Evolutionary conservation across 1,284 basidiomycete species (phyloP).

Genomic region (Mycena citricolor): DNA sequence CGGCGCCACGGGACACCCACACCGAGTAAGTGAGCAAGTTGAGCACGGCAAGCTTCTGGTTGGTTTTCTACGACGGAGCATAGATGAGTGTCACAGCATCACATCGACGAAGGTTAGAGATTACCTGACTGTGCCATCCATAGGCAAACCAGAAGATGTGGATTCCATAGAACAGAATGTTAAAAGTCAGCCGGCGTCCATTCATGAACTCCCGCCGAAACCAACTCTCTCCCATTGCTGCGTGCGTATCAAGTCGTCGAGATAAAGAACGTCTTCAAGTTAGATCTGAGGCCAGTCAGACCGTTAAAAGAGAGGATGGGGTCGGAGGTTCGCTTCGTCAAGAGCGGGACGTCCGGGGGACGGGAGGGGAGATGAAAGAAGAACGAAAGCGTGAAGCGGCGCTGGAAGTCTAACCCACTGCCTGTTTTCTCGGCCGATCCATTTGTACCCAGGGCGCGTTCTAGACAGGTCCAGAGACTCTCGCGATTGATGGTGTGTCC

Average conservation of each 20-base stretch:
- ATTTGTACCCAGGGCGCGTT: too few relatives aligned
- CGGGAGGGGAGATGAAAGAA: too few relatives aligned
- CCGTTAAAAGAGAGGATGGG: slow-evolving; percentile 20
- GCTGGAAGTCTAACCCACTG: too few relatives aligned
- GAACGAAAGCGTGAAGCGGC: too few relatives aligned
- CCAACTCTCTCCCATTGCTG: slow-evolving; percentile 67
- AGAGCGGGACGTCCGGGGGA: too few relatives aligned
- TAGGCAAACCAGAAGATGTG: slow-evolving; percentile 72
- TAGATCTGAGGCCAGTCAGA: slow-evolving; percentile 34
- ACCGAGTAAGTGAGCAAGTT: slow-evolving; percentile 79
- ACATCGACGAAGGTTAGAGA: slow-evolving; percentile 6
- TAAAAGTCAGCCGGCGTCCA: slow-evolving; percentile 65
- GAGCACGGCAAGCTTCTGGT: slow-evolving; percentile 64
- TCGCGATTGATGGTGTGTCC: too few relatives aligned
- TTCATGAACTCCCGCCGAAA: slow-evolving; percentile 67
- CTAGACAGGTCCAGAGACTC: too few relatives aligned
- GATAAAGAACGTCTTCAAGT: slow-evolving; percentile 22
- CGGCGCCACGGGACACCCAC: slow-evolving; percentile 85
- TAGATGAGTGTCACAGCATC: slow-evolving; percentile 5
- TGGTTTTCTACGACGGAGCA: slow-evolving; percentile 48
- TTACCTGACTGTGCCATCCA: slow-evolving; percentile 80
- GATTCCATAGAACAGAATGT: slow-evolving; percentile 72
- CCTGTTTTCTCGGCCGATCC: too few relatives aligned
- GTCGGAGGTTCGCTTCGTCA: too few relatives aligned
- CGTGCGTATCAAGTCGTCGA: slow-evolving; percentile 23